Evolutionary conservation across 2,329 filamentous ascomycete genomes (phyloP).

Genomic region (Pseudopithomyces chartarum): DNA sequence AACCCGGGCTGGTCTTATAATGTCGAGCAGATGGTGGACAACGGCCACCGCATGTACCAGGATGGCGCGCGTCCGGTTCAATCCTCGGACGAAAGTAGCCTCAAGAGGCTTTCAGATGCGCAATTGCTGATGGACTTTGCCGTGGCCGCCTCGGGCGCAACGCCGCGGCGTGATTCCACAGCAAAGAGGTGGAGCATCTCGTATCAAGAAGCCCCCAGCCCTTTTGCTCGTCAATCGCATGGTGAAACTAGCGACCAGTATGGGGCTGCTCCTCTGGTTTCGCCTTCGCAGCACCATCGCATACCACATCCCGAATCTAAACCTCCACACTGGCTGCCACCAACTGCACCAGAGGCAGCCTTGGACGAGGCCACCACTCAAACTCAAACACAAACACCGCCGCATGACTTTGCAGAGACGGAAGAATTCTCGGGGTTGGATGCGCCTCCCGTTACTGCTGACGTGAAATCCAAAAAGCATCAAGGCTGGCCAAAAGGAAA

Average conservation of each 20-base stretch:
- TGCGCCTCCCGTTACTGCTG: slow-evolving; percentile 21
- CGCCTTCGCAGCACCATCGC: slow-evolving; percentile 11
- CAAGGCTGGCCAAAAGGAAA: slow-evolving; percentile 55
- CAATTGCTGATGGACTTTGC: slow-evolving; percentile 53
- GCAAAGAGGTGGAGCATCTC: slow-evolving; percentile 37
- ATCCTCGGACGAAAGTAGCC: slow-evolving; percentile 37
- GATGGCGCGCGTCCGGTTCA: slow-evolving; percentile 14
- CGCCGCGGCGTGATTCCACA: slow-evolving; percentile 31
- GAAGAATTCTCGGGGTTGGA: slow-evolving; percentile 18
- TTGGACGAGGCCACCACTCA: slow-evolving; percentile 32
- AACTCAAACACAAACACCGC: slow-evolving; percentile 48
- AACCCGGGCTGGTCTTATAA: slow-evolving; percentile 46
- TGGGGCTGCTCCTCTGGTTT: slow-evolving; percentile 9
- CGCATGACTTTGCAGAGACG: slow-evolving; percentile 36
- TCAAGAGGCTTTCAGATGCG: slow-evolving; percentile 49
- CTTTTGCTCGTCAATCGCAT: slow-evolving; percentile 11
- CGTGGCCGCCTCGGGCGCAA: slow-evolving; percentile 34
- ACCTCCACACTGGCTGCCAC: slow-evolving; percentile 15
- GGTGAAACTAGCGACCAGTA: slow-evolving; percentile 18
- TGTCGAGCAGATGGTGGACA: slow-evolving; percentile 45
- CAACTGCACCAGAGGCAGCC: slow-evolving; percentile 15
- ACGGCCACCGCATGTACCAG: slow-evolving; percentile 38
- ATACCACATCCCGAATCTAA: slow-evolving; percentile 20
- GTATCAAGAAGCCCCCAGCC: slow-evolving; percentile 16
- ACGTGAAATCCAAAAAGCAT: slow-evolving; percentile 41